A percentile compares a stretch with the other conserved stretches of the same genome.
Evolutionary conservation across 306 rosid genomes (phyloP).

Genomic region (Prunus mira): DNA sequence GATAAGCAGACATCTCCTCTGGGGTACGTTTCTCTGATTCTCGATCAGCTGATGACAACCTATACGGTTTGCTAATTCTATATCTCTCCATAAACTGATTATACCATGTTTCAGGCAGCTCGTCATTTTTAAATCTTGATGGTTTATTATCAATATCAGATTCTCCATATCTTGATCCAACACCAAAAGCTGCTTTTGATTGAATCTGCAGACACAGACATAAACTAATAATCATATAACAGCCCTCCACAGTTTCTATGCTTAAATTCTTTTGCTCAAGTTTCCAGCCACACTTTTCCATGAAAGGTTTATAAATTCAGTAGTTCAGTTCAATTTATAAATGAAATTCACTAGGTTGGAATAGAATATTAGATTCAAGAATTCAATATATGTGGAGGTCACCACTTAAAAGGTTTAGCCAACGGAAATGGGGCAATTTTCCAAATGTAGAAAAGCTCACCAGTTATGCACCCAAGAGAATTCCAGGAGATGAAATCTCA

Average conservation of each 20-base stretch:
- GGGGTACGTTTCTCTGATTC: slow-evolving; percentile 68
- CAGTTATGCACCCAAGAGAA: not conserved
- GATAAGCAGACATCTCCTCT: slow-evolving; percentile 66
- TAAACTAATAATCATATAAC: not conserved
- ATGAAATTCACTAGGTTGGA: not conserved
- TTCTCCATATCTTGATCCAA: slow-evolving; percentile 61
- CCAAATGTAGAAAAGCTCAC: not conserved
- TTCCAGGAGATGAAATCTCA: not conserved
- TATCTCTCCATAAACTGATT: slow-evolving; percentile 65
- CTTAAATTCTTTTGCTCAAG: not conserved
- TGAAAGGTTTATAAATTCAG: not conserved
- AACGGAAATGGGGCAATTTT: not conserved
- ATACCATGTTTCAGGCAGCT: slow-evolving; percentile 83
- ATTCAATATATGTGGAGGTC: not conserved
- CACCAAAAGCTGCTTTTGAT: slow-evolving; percentile 41
- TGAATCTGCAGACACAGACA: slow-evolving; percentile 52
- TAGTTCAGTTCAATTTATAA: not conserved
- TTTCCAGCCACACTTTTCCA: not conserved
- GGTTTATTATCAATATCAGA: slow-evolving; percentile 50
- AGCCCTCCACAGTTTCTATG: not conserved
- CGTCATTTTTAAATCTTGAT: slow-evolving; percentile 51
- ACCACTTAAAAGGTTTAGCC: not conserved
- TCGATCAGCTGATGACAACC: slow-evolving; percentile 47
- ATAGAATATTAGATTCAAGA: not conserved
- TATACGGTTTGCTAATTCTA: slow-evolving; percentile 46